These are phyloP conservation scores for Hylodesmum podocarpum DNA, from an alignment of 306 rosid species.

Conservation along the genomic window DNA sequence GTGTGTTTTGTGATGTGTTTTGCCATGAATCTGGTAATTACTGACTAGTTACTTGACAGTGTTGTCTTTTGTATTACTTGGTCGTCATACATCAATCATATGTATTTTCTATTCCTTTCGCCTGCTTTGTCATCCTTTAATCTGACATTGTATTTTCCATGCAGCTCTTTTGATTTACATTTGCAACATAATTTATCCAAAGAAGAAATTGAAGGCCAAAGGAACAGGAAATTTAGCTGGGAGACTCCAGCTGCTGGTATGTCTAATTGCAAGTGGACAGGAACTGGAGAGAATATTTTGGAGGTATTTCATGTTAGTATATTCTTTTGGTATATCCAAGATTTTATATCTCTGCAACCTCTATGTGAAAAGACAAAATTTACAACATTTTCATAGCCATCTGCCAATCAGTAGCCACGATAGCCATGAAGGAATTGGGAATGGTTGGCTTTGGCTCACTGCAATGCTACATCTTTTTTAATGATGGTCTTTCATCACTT, in stretches of 20 bases:
- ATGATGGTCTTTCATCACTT: not conserved
- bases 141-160: slow-evolving; percentile 6
- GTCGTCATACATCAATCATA: not conserved
- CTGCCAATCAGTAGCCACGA: not conserved
- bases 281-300: slow-evolving; percentile 71
- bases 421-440: slow-evolving; percentile 13
- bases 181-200: slow-evolving; percentile 60
- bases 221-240: slow-evolving; percentile 65
- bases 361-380: not conserved
- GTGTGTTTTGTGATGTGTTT: not conserved
- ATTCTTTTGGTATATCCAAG: slow-evolving; percentile 3
- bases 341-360: slow-evolving; percentile 15
- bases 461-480: not conserved
- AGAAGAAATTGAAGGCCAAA: slow-evolving; percentile 59
- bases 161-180: slow-evolving; percentile 70
- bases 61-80: not conserved
- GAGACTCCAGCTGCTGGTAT: slow-evolving; percentile 70
- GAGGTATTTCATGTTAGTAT: slow-evolving; percentile 50
- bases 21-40: not conserved
- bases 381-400: not conserved
- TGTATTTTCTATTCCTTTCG: not conserved
- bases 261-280: slow-evolving; percentile 80
- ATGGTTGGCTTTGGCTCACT: not conserved
- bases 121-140: slow-evolving; percentile 16
- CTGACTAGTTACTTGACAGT: not conserved